A percentile compares a stretch with the other conserved stretches of the same genome.
phyloP scores from a whole-genome alignment of 108 stramenopile species.

The Seminavis robusta region DNA sequence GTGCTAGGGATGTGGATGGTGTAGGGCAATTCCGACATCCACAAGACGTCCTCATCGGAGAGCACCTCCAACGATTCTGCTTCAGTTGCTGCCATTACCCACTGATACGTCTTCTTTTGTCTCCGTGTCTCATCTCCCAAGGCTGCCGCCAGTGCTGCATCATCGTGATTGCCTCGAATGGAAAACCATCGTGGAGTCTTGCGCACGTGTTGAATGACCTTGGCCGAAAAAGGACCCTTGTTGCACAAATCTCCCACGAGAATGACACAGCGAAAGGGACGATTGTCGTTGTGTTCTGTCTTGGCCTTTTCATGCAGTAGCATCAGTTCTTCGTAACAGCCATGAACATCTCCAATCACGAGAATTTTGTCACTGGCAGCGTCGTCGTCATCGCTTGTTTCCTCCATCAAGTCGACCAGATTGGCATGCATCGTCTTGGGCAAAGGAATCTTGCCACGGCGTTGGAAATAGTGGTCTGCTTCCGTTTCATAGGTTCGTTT shows the following conservation, averaged over 20 bases:
- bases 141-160: conserved; percentile 71
- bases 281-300: conserved; percentile 25
- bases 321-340: conserved; percentile 70
- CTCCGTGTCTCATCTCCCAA: conserved; percentile 41
- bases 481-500: conserved; percentile 19
- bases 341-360: conserved; percentile 87
- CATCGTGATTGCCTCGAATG: conserved; percentile 90
- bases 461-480: conserved; percentile 35
- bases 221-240: conserved; percentile 81
- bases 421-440: conserved; percentile 29
- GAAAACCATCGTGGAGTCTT: conserved; percentile 48
- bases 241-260: conserved; percentile 91
- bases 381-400: too few species aligned
- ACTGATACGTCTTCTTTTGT: conserved; percentile 42
- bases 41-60: conserved; percentile 62
- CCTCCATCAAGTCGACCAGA: too few species aligned
- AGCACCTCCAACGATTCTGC: conserved; percentile 7
- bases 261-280: conserved; percentile 54
- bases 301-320: conserved; percentile 55
- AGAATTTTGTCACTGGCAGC: conserved; percentile 27
- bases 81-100: conserved; percentile 32
- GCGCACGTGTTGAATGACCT: conserved; percentile 60
- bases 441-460: conserved; percentile 26
- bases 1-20: conserved; percentile 49
- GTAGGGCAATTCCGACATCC: conserved; percentile 73